phyloP scores from a whole-genome alignment of 225 moss, liverwort and hornwort genomes.

The Pseudoscleropodium purum region DNA sequence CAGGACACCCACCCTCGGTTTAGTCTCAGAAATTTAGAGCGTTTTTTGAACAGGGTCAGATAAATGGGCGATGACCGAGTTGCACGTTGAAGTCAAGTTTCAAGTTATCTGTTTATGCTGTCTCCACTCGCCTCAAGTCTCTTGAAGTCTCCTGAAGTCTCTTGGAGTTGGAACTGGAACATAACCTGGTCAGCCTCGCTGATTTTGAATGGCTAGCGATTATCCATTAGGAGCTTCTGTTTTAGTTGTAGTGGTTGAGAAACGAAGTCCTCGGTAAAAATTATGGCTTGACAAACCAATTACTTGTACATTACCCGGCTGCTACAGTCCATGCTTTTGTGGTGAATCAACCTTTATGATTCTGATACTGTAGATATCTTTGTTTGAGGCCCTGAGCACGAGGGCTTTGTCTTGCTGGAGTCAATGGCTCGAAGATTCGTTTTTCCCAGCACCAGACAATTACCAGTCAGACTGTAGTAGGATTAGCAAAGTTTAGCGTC shows the following conservation, averaged over 20 bases:
- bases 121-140: neutral
- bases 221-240: neutral
- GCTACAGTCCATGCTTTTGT: neutral
- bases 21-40: slow-evolving; percentile 28
- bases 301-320: slow-evolving; percentile 23
- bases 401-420: slow-evolving; percentile 26
- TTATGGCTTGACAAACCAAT: neutral
- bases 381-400: neutral
- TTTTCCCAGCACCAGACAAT: slow-evolving; percentile 34
- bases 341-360: slow-evolving; percentile 1
- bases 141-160: too few species aligned
- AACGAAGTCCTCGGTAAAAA: neutral
- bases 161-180: slow-evolving; percentile 3
- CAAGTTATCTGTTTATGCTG: neutral
- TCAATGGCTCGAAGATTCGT: slow-evolving; percentile 6
- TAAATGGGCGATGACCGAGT: neutral
- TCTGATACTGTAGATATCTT: slow-evolving; percentile 12
- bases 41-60: slow-evolving; percentile 33
- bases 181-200: neutral
- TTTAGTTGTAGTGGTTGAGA: neutral
- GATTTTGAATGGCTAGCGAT: neutral
- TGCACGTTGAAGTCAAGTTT: neutral
- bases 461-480: neutral
- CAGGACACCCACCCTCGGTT: slow-evolving; percentile 41
- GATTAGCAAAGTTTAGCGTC: neutral